Conservation (phyloP, 1,139 yeast species). For the Saccharomyces hybrid region DNA sequence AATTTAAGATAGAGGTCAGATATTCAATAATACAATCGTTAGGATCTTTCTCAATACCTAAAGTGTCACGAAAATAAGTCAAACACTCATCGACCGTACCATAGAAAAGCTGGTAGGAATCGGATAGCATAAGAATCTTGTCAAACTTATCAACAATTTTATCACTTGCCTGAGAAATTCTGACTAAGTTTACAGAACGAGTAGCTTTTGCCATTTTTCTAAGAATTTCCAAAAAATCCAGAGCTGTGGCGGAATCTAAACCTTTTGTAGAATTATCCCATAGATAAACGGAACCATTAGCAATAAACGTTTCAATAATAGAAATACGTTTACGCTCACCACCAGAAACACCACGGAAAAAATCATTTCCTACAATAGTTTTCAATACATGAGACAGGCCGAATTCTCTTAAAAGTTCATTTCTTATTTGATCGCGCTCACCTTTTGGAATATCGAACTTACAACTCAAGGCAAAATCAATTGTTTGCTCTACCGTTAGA, state of each 20-base stretch:
- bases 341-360: conserved; percentile 39
- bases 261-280: conserved; percentile 55
- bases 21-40: conserved; percentile 49
- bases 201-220: conserved; percentile 38
- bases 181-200: conserved; percentile 40
- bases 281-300: conserved; percentile 40
- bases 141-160: conserved; percentile 42
- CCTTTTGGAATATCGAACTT: conserved; percentile 32
- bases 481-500: conserved; percentile 42
- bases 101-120: conserved; percentile 40
- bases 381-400: conserved; percentile 37
- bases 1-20: conserved; percentile 47
- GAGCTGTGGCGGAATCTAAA: conserved; percentile 44
- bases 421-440: conserved; percentile 33
- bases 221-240: conserved; percentile 41
- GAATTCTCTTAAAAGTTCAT: conserved; percentile 35
- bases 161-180: conserved; percentile 48
- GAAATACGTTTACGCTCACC: conserved; percentile 42
- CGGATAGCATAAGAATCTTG: conserved; percentile 39
- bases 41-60: conserved; percentile 43
- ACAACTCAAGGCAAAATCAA: conserved; percentile 33
- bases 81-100: conserved; percentile 39
- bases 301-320: conserved; percentile 42
- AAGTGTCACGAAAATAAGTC: conserved; percentile 35
- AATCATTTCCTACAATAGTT: conserved; percentile 40